Percentiles rank a stretch among this genome's conserved stretches.
Evolutionary conservation across 352 stramenopile species (phyloP).

Genomic region (Pythium coloratum): DNA sequence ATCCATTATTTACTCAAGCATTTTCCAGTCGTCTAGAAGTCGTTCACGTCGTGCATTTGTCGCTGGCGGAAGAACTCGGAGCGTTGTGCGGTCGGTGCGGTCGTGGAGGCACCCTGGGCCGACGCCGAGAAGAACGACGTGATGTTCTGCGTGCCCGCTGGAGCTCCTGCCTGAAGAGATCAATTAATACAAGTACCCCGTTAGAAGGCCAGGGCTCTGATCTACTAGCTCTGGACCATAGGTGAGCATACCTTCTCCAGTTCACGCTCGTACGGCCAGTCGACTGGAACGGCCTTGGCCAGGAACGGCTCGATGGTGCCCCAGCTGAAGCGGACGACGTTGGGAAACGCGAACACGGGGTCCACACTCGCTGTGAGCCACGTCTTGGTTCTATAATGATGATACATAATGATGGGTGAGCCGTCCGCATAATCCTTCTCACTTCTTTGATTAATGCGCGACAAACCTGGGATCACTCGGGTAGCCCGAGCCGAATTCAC

Average conservation of each 20-base stretch:
- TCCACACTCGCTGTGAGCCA: conserved; percentile 90
- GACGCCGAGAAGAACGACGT: conserved; percentile 68
- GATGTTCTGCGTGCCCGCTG: conserved; percentile 73
- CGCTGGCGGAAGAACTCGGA: conserved; percentile 56
- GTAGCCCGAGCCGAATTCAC: conserved; percentile 89
- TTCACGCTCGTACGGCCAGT: conserved; percentile 38
- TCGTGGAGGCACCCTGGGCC: conserved; percentile 24
- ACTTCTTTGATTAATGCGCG: neutral
- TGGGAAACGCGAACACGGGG: conserved; percentile 78
- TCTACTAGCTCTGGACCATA: neutral
- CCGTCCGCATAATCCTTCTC: neutral
- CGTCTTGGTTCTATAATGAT: conserved; percentile 54
- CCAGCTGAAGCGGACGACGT: conserved; percentile 87
- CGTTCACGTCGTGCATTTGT: conserved; percentile 61
- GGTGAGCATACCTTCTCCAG: conserved; percentile 24
- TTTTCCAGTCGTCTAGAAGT: conserved; percentile 38
- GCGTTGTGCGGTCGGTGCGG: conserved; percentile 25
- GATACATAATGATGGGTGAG: neutral
- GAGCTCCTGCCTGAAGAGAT: conserved; percentile 45
- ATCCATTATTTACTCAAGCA: conserved; percentile 1
- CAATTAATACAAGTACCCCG: neutral
- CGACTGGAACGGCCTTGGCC: conserved; percentile 29
- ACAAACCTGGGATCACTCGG: conserved; percentile 90
- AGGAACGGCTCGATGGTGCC: conserved; percentile 49
- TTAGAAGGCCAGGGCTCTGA: neutral